Conservation (phyloP, 805 yeast species). For the Teunomyces tritomae region DNA sequence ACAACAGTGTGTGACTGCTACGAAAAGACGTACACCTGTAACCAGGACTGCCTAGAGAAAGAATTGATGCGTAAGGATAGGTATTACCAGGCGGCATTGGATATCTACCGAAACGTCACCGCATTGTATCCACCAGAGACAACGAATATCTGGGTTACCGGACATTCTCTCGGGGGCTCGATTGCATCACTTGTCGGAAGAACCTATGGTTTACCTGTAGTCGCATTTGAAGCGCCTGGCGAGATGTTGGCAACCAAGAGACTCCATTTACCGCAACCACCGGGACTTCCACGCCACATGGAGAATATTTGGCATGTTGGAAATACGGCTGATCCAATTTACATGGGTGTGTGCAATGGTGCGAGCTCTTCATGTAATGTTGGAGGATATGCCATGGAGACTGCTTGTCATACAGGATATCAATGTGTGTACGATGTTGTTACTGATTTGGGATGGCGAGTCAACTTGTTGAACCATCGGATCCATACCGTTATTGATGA, state of each 20-base stretch:
- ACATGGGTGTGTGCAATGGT: slow-evolving; percentile 95
- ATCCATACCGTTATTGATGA: slow-evolving; percentile 89
- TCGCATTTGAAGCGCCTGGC: slow-evolving; percentile 91
- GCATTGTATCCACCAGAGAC: slow-evolving; percentile 57
- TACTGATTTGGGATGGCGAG: slow-evolving; percentile 86
- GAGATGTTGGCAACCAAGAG: slow-evolving; percentile 80
- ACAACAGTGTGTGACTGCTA: slow-evolving; percentile 94
- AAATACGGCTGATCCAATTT: slow-evolving; percentile 95
- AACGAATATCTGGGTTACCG: slow-evolving; percentile 83
- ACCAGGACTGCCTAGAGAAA: slow-evolving; percentile 78
- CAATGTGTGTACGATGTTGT: slow-evolving; percentile 89
- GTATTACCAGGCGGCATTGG: slow-evolving; percentile 77
- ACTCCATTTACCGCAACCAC: slow-evolving; percentile 88
- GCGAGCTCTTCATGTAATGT: slow-evolving; percentile 84
- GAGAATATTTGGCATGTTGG: slow-evolving; percentile 96
- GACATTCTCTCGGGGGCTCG: slow-evolving; percentile 94
- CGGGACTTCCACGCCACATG: slow-evolving; percentile 72
- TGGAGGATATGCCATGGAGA: slow-evolving; percentile 97
- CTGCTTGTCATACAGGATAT: slow-evolving; percentile 88
- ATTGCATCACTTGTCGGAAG: slow-evolving; percentile 78
- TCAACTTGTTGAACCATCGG: slow-evolving; percentile 82
- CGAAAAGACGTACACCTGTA: slow-evolving; percentile 78
- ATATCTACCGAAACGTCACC: slow-evolving; percentile 72
- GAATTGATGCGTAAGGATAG: slow-evolving; percentile 73
- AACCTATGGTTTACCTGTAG: slow-evolving; percentile 86